phyloP scores from a whole-genome alignment of 1,284 basidiomycete species.

The Pseudozyma pruni region DNA sequence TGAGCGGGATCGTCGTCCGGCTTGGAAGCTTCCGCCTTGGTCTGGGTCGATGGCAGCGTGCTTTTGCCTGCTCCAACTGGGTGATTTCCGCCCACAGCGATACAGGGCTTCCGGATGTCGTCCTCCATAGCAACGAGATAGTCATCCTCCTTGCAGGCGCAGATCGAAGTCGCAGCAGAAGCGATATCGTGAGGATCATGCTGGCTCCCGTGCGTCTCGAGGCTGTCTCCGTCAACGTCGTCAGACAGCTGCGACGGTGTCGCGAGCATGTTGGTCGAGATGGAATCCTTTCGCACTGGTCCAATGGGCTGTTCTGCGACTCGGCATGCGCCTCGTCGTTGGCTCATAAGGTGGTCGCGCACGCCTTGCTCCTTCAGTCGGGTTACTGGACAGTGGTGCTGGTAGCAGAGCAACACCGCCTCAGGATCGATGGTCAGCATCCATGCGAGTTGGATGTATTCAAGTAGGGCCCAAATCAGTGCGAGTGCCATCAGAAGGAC shows the following conservation, averaged over 20 bases:
- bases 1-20: not conserved
- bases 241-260: constrained; percentile 19
- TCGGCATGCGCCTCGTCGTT: not conserved
- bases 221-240: not conserved
- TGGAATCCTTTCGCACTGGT: constrained; percentile 2
- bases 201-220: too few species aligned
- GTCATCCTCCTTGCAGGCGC: constrained; percentile 20
- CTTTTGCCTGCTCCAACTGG: not conserved
- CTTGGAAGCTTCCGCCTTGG: not conserved
- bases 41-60: not conserved
- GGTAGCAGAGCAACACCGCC: constrained; percentile 12
- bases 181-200: not conserved
- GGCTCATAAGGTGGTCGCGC: not conserved
- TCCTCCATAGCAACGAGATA: constrained; percentile 25
- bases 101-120: constrained; percentile 20
- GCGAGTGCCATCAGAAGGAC: constrained; percentile 2
- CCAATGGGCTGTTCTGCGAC: not conserved
- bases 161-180: not conserved
- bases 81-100: not conserved
- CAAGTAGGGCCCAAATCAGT: constrained; percentile 11
- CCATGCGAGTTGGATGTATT: constrained; percentile 14
- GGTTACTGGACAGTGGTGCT: constrained; percentile 10
- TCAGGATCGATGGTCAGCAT: constrained; percentile 17
- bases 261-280: constrained; percentile 19
- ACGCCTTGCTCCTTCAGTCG: not conserved